phyloP scores from a whole-genome alignment of 2,329 filamentous ascomycete genomes.

The Pestalotiopsis sp. region DNA sequence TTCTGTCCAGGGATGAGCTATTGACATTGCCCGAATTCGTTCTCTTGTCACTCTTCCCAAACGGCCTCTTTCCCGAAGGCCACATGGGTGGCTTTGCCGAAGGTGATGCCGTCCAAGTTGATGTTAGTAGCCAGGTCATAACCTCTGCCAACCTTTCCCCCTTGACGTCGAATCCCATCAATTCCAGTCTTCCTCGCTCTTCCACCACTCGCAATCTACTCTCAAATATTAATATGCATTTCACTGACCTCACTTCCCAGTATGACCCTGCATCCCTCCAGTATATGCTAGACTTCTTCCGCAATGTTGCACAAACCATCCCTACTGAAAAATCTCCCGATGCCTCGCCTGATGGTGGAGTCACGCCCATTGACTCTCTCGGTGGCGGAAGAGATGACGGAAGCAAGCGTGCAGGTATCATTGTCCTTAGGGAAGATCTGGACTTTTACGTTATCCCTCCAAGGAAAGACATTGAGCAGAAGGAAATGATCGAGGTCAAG shows the following conservation, averaged over 20 bases:
- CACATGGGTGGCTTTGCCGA: conserved; percentile 94
- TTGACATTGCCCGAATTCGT: conserved; percentile 97
- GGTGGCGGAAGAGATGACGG: conserved; percentile 58
- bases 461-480: conserved; percentile 76
- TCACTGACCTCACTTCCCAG: conserved; percentile 57
- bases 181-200: conserved; percentile 21
- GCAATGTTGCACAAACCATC: conserved; percentile 94
- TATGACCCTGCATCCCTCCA: conserved; percentile 95
- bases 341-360: conserved; percentile 64
- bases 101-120: conserved; percentile 92
- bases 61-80: conserved; percentile 95
- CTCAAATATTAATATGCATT: conserved; percentile 44
- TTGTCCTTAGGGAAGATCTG: conserved; percentile 92
- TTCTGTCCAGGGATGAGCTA: conserved; percentile 91
- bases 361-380: conserved; percentile 72
- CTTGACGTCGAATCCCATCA: conserved; percentile 18
- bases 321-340: conserved; percentile 73
- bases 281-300: conserved; percentile 99
- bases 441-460: conserved; percentile 98
- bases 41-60: conserved; percentile 94
- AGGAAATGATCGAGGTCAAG: conserved; percentile 96
- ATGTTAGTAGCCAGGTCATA: conserved; percentile 68
- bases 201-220: conserved; percentile 35
- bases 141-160: conserved; percentile 24
- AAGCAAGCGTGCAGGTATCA: conserved; percentile 93